Evolutionary conservation across 139 green algal species (phyloP), one percentile per base, ranked within the genome.

Genomic region (Marvania coccoides): DNA sequence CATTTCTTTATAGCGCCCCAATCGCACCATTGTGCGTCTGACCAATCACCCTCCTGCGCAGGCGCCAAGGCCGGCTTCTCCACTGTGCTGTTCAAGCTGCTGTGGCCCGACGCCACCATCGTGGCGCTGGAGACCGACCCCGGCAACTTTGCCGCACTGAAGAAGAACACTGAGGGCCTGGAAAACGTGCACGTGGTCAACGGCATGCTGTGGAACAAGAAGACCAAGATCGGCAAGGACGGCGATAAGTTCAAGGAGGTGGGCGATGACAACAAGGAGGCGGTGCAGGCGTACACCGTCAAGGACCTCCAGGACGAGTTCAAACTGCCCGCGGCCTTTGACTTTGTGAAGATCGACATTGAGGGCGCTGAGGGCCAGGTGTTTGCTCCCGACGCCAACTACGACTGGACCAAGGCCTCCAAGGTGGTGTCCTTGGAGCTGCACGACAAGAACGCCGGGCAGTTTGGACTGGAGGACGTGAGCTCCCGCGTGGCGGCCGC

Each of bases 271-370:
- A n/a, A 15, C 5, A 34, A 47, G 4, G 33, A 67, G 15, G 61
- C 34, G 47, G 51, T 61, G 24, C 42, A 30, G 1, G 62, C 62
- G 7, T 61, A 55, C 35, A 54, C 24, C 14, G 62, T 69, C 10
- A 38, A 59, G 59, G 59, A 57, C 13, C 8, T 12, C 9, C 13
- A 15, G 13, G 5, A 23, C 45, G 26, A 23, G 12, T 23, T 12
- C 12, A 54, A 12, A 54, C 13, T 15, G 45, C 5, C 45, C 19
- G 46, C 61, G 12, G 45, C 33, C 2, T 68, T 68, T 39, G 61
- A 68, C 12, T 60, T 68, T 26, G 61, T 68, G 33, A 68, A 68
- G 46, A 68, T 56, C 7, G 58, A 65, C 6, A n/a, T n/a, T n/a
- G n/a, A n/a, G n/a, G n/a, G n/a, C n/a, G n/a, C n/a, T n/a, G n/a